Evolutionary conservation across 352 stramenopile species (phyloP).

Genomic region (Phytopythium kandeliae): DNA sequence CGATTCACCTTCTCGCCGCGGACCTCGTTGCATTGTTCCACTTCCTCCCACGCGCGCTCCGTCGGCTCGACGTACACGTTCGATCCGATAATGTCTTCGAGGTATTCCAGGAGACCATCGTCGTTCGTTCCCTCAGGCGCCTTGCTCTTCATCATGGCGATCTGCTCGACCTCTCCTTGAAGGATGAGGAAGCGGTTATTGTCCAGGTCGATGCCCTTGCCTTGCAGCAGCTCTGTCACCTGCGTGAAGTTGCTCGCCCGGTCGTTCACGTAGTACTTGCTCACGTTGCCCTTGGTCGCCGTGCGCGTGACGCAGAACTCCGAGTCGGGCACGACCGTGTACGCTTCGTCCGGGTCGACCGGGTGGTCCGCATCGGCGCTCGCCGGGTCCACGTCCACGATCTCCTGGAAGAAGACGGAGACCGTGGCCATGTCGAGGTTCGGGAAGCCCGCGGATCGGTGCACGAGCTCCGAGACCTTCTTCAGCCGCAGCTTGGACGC

Average conservation of each 20-base stretch:
- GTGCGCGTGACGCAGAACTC: constrained; percentile 91
- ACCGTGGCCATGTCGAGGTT: constrained; percentile 93
- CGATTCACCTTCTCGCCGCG: constrained; percentile 95
- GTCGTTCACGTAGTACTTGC: constrained; percentile 97
- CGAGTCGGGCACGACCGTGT: constrained; percentile 89
- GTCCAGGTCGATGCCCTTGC: constrained; percentile 98
- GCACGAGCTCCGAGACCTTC: constrained; percentile 98
- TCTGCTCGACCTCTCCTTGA: constrained; percentile 96
- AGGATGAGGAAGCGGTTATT: constrained; percentile 99
- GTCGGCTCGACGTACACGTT: constrained; percentile 97
- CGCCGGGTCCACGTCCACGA: constrained; percentile 72
- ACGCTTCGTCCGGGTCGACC: constrained; percentile 84
- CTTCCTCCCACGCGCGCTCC: constrained; percentile 88
- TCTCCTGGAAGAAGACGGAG: constrained; percentile 98
- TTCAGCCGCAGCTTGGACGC: constrained; percentile 96
- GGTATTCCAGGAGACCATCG: constrained; percentile 98
- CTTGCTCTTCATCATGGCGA: constrained; percentile 99
- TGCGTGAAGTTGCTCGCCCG: constrained; percentile 92
- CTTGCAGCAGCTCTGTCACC: constrained; percentile 91
- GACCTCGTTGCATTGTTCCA: constrained; percentile 92
- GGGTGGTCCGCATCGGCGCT: background rate
- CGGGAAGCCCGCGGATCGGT: constrained; percentile 90
- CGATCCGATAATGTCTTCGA: constrained; percentile 99
- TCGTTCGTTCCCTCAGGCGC: constrained; percentile 89
- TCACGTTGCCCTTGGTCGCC: constrained; percentile 93